phyloP scores from a whole-genome alignment of 495 filamentous ascomycete genomes.

The Apiosordaria backusii region DNA sequence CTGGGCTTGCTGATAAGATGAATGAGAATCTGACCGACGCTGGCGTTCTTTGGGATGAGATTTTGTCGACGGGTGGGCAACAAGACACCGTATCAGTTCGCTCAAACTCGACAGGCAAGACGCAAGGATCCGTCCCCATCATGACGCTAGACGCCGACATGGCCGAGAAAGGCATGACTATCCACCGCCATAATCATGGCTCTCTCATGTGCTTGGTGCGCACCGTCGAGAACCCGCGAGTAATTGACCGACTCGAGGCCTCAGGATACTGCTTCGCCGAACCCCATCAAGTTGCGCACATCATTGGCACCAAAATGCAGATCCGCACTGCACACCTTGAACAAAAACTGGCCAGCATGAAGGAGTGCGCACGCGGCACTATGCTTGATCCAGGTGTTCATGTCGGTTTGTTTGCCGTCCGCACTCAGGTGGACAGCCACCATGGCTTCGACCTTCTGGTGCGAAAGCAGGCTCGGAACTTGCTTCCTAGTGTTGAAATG shows the following conservation, averaged over 20 bases:
- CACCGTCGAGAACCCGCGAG: slow-evolving; percentile 49
- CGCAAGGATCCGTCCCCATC: neutral
- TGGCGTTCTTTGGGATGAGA: slow-evolving; percentile 75
- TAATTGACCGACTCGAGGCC: slow-evolving; percentile 55
- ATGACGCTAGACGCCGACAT: slow-evolving; percentile 12
- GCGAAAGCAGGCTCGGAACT: slow-evolving; percentile 57
- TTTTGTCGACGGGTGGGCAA: slow-evolving; percentile 58
- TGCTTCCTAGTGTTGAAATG: slow-evolving; percentile 64
- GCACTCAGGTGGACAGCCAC: slow-evolving; percentile 57
- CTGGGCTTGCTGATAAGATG: slow-evolving; percentile 64
- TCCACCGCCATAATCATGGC: slow-evolving; percentile 53
- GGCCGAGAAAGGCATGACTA: slow-evolving; percentile 31
- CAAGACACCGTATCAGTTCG: slow-evolving; percentile 3
- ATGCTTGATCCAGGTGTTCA: slow-evolving; percentile 66
- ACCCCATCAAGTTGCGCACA: slow-evolving; percentile 61
- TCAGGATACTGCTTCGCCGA: slow-evolving; percentile 74
- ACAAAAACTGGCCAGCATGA: slow-evolving; percentile 58
- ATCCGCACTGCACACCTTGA: slow-evolving; percentile 55
- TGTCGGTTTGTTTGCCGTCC: slow-evolving; percentile 69
- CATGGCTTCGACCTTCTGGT: slow-evolving; percentile 71
- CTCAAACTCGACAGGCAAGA: neutral
- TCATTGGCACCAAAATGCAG: slow-evolving; percentile 68
- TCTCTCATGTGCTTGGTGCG: slow-evolving; percentile 81
- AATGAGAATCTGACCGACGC: slow-evolving; percentile 58
- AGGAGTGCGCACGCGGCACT: slow-evolving; percentile 50